Evolutionary conservation across 345 rosid genomes (phyloP), one percentile per base, ranked within the genome.

Genomic region (Cardamine resedifolia): DNA sequence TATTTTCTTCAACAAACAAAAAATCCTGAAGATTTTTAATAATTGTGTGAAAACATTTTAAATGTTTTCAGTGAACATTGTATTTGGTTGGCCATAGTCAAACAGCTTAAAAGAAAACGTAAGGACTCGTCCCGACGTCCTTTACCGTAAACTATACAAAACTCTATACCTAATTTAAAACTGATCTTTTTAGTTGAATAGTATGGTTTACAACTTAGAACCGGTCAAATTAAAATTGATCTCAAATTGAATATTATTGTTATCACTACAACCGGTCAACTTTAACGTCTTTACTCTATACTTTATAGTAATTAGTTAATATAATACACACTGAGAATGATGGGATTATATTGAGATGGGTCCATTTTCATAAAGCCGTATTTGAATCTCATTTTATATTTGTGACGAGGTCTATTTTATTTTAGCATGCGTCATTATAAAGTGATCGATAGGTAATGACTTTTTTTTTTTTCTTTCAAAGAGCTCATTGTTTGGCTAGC

Each of bases 281-380:
- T 14, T 66, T 74, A 50, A 74, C 72, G 78, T 33, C 72, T 47
- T 49, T 57, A 44, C 51, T 57, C 9, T 43, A n/a, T 4, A 12
- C 6, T 64, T 72, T 30, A 15, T 28, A 38, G 16, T 39, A 66
- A 49, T 58, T 43, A 68, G 44, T 58, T 53, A 49, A 47, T 38
- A 38, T 38, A 38, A 47, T 58, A 49, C 66, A 66, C 67, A 66
- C 61, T 61, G 26, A 16, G 41, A 27, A 61, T 39, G 30, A 33
- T 51, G 16, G 20, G 28, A 5, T 27, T 48, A 36, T 23, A 59
- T 39, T 63, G 50, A 33, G 50, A 73, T 14, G 16, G 5, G n/a
- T 63, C 9, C 10, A 63, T 41, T n/a, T 33, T 71, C 51, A 45
- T 73, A 56, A 56, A 56, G 66, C 66, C 50, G 55, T 55, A n/a